Base-by-base conservation (phyloP, 1,139 yeast species). In the Suhomyces yuchorum region DNA sequence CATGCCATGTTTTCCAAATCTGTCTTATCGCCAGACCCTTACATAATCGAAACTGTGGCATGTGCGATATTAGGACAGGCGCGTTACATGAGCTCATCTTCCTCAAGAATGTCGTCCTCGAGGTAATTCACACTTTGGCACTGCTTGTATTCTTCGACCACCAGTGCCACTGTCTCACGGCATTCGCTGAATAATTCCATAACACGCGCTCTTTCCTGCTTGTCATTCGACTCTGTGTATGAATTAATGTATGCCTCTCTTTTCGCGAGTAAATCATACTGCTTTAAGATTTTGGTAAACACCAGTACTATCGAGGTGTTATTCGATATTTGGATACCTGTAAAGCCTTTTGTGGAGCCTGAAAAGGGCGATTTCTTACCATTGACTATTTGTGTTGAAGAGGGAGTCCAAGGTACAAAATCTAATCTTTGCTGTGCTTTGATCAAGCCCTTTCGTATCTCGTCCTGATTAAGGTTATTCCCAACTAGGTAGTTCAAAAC, bases 361-460 rank as follows among this genome's bases (percentile, higher is more conserved):
- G 59, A 74, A 56, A 62, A 80, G 2, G 92, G 87, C 2, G 96
- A 87, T 56, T 82, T 82, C 51, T 81, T 78, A 2, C 96, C 93
- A 46, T 85, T 75, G 5, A 93, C 92, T 0, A 91, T 74, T 60
- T 89, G 95, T 5, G 91, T 77, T 11, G 93, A 80, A 1, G 93
- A 82, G 0, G 96, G 84, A 1, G 92, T 82, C 89, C 96, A 89
- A 0, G 96, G 95, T 2, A 89, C 90, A 70, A 91, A 93, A 33
- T 81, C 77, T 0, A 91, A 77, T 44, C 97, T 73, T 52, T 85
- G 88, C 52, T 92, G 87, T 3, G 93, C 85, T 53, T 90, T 85
- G 15, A 85, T 66, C 20, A 87, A 72, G 0, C 96, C 95, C 64
- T 89, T 90, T 56, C 90, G 84, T 5, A 92, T 80, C 57, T 91